Base-by-base conservation (phyloP, 2,329 filamentous ascomycete genomes). In the Geosmithia putterillii region DNA sequence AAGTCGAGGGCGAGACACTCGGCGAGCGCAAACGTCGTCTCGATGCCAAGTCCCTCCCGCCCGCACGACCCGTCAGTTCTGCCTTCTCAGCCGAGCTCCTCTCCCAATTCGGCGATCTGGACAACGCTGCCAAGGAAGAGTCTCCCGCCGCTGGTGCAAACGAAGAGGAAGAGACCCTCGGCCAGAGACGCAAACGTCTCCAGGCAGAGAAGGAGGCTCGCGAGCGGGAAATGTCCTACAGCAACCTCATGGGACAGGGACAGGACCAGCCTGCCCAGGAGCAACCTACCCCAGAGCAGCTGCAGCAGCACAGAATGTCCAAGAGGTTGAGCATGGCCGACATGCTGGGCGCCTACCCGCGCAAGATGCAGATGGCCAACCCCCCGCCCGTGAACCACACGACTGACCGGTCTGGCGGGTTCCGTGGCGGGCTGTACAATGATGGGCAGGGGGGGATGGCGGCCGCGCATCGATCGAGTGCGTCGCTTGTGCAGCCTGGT, bases 141-240 rank as follows among this genome's bases (percentile, higher is more conserved):
- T 5, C 52, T 55, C 51, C 6, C 48, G 56, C 37, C 41, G 17
- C 41, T 4, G 44, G 17, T 1, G 22, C 9, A 7, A 44, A 47
- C 0, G 54, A 48, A 6, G 82, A 81, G 50, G 82, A 87, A 51
- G 86, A 92, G 56, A 90, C 86, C 0, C 68, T 92, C 0, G 86
- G 84, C 9, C 83, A 90, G 58, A 79, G 86, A 10, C 79, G 84
- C 1, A 78, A 77, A 22, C 75, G 86, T 21, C 67, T 92, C 2
- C 83, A 88, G 57, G 78, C 79, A 7, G 78, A 81, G 53, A 69
- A 70, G 21, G 80, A 84, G 59, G 80, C 80, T 7, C 73, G 76
- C 22, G 73, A 75, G 47, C 64, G 69, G 37, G 74, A 74, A 49
- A 73, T 76, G 58, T 65, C 62, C 37, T 56, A 62, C 34, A 57